phyloP scores from a whole-genome alignment of 345 rosid genomes.

The Raphanus raphanistrum region DNA sequence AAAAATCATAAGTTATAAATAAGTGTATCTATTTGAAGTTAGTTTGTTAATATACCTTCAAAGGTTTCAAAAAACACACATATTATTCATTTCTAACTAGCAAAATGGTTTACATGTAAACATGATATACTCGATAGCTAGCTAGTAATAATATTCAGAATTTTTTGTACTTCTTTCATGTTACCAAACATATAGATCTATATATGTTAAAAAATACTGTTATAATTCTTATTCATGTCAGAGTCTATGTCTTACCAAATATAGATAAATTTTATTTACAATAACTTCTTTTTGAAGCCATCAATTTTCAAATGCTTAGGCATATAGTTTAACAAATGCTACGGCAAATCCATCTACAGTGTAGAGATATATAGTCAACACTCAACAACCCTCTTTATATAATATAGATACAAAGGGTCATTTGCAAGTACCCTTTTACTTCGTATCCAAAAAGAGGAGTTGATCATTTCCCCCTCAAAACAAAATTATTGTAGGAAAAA shows the following conservation, averaged over 20 bases:
- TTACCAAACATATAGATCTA: neutral
- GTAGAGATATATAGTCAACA: slow-evolving; percentile 29
- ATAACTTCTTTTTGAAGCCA: slow-evolving; percentile 6
- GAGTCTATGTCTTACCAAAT: slow-evolving; percentile 29
- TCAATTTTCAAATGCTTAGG: slow-evolving; percentile 1
- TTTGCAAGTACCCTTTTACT: slow-evolving; percentile 25
- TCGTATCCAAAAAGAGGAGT: slow-evolving; percentile 4
- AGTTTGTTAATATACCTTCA: too few relatives aligned
- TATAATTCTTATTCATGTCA: neutral
- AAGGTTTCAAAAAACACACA: neutral
- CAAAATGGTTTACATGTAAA: neutral
- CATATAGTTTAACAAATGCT: slow-evolving; percentile 21
- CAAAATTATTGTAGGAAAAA: neutral
- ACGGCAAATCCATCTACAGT: slow-evolving; percentile 18
- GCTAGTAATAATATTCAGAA: neutral
- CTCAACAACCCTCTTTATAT: slow-evolving; percentile 33
- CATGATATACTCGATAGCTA: neutral
- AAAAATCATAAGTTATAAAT: neutral
- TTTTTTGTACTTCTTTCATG: slow-evolving; percentile 7
- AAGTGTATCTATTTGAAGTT: neutral
- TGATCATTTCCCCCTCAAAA: slow-evolving; percentile 14
- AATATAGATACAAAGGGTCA: slow-evolving; percentile 16
- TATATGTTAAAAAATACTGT: neutral
- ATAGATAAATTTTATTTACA: slow-evolving; percentile 8
- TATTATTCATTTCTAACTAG: neutral